Evolutionary conservation across 1,284 basidiomycete species (phyloP), one percentile per base, ranked within the genome.

Genomic region (Lignosus rhinocerotis): DNA sequence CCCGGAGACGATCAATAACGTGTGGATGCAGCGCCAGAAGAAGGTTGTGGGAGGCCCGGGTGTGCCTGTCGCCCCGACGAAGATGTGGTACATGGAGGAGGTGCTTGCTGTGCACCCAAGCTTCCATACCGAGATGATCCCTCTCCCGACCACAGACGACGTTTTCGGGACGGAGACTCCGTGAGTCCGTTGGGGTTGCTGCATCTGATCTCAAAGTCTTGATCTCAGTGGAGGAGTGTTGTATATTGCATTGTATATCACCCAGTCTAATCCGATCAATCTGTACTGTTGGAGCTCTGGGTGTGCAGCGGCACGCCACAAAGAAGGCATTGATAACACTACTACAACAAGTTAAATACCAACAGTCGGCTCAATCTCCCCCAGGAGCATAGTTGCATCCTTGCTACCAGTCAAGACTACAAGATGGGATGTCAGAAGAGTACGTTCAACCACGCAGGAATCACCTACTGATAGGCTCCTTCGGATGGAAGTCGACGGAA

Each of bases 401-500:
- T 94, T 95, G 73, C 93, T 94, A 39, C 84, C 88, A 1, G 93
- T 94, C 52, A 96, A 78, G 63, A 94, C 89, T 91, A 55, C 34
- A 53, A 12, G 44, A 59, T 42, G 19, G 59, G 61, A 36, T 66
- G 55, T 56, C 44, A 59, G 31, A 30, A 58, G 32, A 16, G 41
- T 49, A 41, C 34, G 2, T 19, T 48, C 17, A 48, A 36, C 14
- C 44, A 21, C 49, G 14, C 42, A 56, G 34, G 50, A 49, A 36
- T 42, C 11, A 77, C 86, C 64, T 72, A 90, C 92, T 85, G 72
- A 97, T 95, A 16, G 94, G 95, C 70, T 97, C 95, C 71, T 88
- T 92, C 16, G 92, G 91, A 70, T 95, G 93, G 78, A 94, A 94
- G 69, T 94, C 94, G 0, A 94, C 93, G 14, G 88, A 79, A 0